Evolutionary conservation across 495 filamentous ascomycete genomes (phyloP).

Genomic region (Parathielavia appendiculata): DNA sequence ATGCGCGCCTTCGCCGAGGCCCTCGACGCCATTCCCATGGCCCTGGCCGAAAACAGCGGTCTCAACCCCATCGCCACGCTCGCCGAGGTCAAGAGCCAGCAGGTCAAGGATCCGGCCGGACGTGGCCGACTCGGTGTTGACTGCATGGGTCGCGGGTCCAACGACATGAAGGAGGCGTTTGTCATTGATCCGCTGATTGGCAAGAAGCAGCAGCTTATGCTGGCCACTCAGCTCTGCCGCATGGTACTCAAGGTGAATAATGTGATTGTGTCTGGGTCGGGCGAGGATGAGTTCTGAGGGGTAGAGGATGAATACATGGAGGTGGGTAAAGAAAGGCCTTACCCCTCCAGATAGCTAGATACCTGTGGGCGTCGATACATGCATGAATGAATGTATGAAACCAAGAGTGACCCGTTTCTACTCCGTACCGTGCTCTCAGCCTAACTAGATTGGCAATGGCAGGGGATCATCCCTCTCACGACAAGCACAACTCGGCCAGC

Average conservation of each 20-base stretch:
- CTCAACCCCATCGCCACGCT: slow-evolving; percentile 93
- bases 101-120: slow-evolving; percentile 76
- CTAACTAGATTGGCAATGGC: not conserved
- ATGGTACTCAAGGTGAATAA: slow-evolving; percentile 99
- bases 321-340: not conserved
- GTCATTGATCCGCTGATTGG: slow-evolving; percentile 97
- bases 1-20: slow-evolving; percentile 98
- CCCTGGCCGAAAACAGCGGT: slow-evolving; percentile 94
- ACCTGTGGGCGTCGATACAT: slow-evolving; percentile 13
- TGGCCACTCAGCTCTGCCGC: slow-evolving; percentile 94
- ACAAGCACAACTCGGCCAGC: too few relatives aligned
- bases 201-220: slow-evolving; percentile 91
- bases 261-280: slow-evolving; percentile 90
- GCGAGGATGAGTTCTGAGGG: slow-evolving; percentile 84
- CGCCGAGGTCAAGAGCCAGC: slow-evolving; percentile 88
- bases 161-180: slow-evolving; percentile 95
- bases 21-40: slow-evolving; percentile 91
- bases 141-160: slow-evolving; percentile 92
- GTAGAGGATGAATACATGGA: slow-evolving; percentile 6
- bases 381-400: slow-evolving; percentile 19
- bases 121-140: slow-evolving; percentile 78
- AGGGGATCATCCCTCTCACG: too few relatives aligned
- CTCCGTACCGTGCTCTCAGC: not conserved
- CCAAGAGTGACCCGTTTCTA: not conserved
- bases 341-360: slow-evolving; percentile 9